Conservation (phyloP, 768 basidiomycete species). For the Podaxis sp. region DNA sequence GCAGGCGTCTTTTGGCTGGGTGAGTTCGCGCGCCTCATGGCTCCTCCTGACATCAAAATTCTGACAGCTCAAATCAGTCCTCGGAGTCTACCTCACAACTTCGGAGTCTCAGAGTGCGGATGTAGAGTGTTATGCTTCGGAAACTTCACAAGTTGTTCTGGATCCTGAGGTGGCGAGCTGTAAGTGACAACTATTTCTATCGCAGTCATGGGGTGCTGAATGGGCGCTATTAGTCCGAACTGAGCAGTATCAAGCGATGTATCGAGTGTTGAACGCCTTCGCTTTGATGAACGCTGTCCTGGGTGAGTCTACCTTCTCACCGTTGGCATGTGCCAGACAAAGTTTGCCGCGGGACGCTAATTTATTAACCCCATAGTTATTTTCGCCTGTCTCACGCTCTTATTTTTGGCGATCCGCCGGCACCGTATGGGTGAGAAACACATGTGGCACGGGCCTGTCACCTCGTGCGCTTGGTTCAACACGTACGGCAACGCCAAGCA, state of each 20-base stretch:
- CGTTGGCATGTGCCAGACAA: background rate
- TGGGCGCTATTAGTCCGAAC: constrained; percentile 60
- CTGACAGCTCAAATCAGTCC: constrained; percentile 43
- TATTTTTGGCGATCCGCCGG: constrained; percentile 39
- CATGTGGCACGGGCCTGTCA: constrained; percentile 73
- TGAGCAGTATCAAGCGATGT: constrained; percentile 87
- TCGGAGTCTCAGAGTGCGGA: constrained; percentile 79
- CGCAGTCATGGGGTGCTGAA: background rate
- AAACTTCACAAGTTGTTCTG: constrained; percentile 42
- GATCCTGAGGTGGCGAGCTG: constrained; percentile 62
- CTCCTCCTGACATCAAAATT: constrained; percentile 13
- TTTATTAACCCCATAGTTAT: constrained; percentile 28
- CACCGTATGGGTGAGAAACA: constrained; percentile 44
- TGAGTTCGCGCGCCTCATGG: constrained; percentile 30
- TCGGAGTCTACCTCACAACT: constrained; percentile 68
- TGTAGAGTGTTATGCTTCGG: constrained; percentile 76
- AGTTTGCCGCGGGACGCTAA: constrained; percentile 11
- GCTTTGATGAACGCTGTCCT: constrained; percentile 75
- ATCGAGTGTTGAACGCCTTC: constrained; percentile 78
- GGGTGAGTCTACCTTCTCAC: constrained; percentile 38
- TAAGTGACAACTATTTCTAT: constrained; percentile 34
- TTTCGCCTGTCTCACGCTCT: constrained; percentile 33
- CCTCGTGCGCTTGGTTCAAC: constrained; percentile 72
- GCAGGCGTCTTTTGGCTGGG: constrained; percentile 79
- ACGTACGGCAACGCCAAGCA: constrained; percentile 40